Conservation (phyloP, 2,329 filamentous ascomycete genomes). For the Triangularia setosa region DNA sequence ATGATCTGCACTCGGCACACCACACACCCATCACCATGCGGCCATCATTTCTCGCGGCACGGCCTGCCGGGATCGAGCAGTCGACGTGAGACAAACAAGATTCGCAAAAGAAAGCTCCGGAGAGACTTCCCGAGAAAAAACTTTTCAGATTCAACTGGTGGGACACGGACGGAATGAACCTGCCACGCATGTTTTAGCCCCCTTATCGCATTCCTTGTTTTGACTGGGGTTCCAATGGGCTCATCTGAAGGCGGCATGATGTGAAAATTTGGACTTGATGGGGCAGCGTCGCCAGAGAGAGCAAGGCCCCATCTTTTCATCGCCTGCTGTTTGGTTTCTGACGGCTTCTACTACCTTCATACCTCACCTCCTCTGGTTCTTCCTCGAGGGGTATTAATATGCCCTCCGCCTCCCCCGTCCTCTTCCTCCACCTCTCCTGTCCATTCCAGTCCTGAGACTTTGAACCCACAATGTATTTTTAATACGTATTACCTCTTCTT, state of each 20-base stretch:
- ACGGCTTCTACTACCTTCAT: background rate
- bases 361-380: background rate
- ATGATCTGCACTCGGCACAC: background rate
- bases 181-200: background rate
- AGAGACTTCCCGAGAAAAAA: background rate
- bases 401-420: background rate
- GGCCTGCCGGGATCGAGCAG: background rate
- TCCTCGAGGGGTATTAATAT: background rate
- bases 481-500: background rate
- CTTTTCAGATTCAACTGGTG: background rate
- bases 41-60: background rate
- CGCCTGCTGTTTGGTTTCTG: background rate
- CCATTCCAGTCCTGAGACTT: background rate
- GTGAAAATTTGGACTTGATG: background rate
- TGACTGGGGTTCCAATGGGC: background rate
- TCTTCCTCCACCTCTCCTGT: background rate
- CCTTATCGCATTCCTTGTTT: constrained; percentile 3
- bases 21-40: background rate
- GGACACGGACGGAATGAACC: constrained; percentile 2
- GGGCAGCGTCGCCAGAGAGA: background rate
- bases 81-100: background rate
- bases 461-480: background rate
- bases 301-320: background rate
- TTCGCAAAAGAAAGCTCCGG: background rate
- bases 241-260: background rate